Base-by-base conservation (phyloP, 768 basidiomycete genomes). In the Boletus insuetus region DNA sequence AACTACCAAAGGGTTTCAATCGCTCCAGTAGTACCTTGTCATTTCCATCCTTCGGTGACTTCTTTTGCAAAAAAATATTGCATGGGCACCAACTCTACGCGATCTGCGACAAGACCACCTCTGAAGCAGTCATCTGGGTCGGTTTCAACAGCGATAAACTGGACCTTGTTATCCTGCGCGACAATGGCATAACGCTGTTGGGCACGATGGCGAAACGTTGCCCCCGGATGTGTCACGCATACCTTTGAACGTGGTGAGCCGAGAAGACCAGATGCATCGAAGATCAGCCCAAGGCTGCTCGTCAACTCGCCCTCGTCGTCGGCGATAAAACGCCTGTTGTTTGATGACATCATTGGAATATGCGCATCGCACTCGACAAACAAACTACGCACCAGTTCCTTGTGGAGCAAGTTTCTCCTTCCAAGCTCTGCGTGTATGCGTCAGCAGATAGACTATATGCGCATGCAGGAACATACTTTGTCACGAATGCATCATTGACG, bases 401-500 rank as follows among this genome's bases (percentile, higher is more conserved):
- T 73, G 66, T 3, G 81, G 78, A 3, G 82, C 82, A 38, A 89
- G 72, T 22, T 79, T 73, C 26, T 81, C 78, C 64, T 86, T 88
- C 86, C 85, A 88, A 34, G 85, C 86, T 58, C 85, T 86, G 50
- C 44, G 38, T 37, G 11, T 32, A 37, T 46, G 46, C 46, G n/a
- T 54, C 24, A 60, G 50, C 11, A 16, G 14, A 40, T 20, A 35
- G 40, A 11, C 19, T 53, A 37, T 51, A 64, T 53, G 44, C 51
- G 49, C 39, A 35, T 46, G 14, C 41, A 24, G 12, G 9, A 11
- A 49, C 49, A 17, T 62, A 76, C 52, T 84, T 80, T 54, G 78
- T 82, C 43, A 89, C 87, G 63, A 88, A 94, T 8, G 79, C 78
- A 66, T 95, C 92, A 68, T 94, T 94, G 53, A 90, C 85, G 24